phyloP scores from a whole-genome alignment of 1,284 basidiomycete genomes.

The Apiotrichum montevideense region DNA sequence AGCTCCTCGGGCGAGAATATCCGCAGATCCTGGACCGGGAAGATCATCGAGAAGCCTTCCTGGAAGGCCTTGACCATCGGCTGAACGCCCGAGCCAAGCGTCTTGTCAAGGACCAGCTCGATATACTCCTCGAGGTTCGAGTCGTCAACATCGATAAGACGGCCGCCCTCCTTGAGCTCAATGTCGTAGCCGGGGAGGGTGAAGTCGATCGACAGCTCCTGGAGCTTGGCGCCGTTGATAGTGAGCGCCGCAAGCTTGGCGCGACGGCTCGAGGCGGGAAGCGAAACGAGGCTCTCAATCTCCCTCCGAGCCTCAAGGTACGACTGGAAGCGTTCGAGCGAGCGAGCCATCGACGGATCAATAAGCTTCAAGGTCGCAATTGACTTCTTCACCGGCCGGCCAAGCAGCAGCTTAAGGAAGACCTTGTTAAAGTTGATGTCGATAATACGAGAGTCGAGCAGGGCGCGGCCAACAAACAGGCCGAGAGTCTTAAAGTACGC shows the following conservation, averaged over 20 bases:
- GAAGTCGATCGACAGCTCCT: slow-evolving; percentile 88
- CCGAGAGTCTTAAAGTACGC: slow-evolving; percentile 86
- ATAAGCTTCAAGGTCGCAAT: slow-evolving; percentile 76
- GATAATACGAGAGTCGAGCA: slow-evolving; percentile 95
- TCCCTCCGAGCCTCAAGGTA: slow-evolving; percentile 47
- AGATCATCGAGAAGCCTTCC: slow-evolving; percentile 87
- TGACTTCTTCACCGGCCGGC: slow-evolving; percentile 73
- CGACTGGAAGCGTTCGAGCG: slow-evolving; percentile 69
- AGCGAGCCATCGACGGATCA: slow-evolving; percentile 76
- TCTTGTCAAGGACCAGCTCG: slow-evolving; percentile 63
- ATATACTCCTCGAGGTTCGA: slow-evolving; percentile 88
- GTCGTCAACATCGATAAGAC: slow-evolving; percentile 69
- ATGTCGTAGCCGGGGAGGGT: slow-evolving; percentile 93
- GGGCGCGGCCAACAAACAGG: slow-evolving; percentile 94
- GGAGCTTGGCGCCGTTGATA: slow-evolving; percentile 58
- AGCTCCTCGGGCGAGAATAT: slow-evolving; percentile 93
- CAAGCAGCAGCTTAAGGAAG: slow-evolving; percentile 81
- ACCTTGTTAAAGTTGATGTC: slow-evolving; percentile 89
- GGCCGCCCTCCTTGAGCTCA: slow-evolving; percentile 76
- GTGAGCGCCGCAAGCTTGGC: slow-evolving; percentile 43
- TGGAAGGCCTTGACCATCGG: slow-evolving; percentile 77
- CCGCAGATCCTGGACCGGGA: slow-evolving; percentile 81
- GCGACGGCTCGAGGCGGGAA: slow-evolving; percentile 37
- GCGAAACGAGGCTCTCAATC: slow-evolving; percentile 43
- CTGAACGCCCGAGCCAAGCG: slow-evolving; percentile 67